Percentiles rank a stretch among this genome's conserved stretches.
Conservation (phyloP, 441 rosid genomes). For the Raphanus hybrid region DNA sequence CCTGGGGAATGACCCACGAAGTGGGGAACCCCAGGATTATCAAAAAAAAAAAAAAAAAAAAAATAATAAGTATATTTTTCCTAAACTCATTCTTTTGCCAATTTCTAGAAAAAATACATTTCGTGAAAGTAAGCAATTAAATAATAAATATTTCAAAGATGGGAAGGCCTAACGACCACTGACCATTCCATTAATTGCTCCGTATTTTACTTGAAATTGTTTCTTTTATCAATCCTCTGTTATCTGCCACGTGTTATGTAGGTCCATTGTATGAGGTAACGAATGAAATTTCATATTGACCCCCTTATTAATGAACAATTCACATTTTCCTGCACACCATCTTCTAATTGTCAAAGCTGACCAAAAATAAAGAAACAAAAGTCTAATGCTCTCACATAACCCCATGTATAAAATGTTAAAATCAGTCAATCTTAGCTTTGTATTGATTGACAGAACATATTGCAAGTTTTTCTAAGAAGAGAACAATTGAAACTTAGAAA, state of each 20-base stretch:
- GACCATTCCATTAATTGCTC: constrained; percentile 31
- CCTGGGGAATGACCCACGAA: no score
- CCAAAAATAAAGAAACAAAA: not conserved
- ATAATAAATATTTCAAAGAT: constrained; percentile 1
- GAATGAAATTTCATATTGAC: not conserved
- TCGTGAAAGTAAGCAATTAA: constrained; percentile 11
- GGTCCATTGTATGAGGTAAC: not conserved
- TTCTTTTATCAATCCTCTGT: not conserved
- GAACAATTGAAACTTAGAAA: no score
- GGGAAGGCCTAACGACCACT: constrained; percentile 31
- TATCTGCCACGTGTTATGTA: constrained; percentile 1
- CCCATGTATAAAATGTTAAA: not conserved
- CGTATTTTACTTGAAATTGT: constrained; percentile 18
- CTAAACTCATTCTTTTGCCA: not conserved
- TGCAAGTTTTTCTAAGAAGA: not conserved
- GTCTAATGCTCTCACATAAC: not conserved
- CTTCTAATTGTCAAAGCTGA: not conserved
- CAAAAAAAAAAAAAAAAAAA: no score
- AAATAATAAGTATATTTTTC: not conserved
- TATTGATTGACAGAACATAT: not conserved
- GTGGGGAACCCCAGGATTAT: no score
- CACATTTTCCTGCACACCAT: not conserved
- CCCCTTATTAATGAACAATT: not conserved
- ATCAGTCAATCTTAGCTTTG: not conserved
- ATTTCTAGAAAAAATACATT: not conserved